Percentiles rank a stretch among this genome's conserved stretches.
Evolutionary conservation across 2,329 filamentous ascomycete species (phyloP).

Genomic region (Talaromyces sp.): DNA sequence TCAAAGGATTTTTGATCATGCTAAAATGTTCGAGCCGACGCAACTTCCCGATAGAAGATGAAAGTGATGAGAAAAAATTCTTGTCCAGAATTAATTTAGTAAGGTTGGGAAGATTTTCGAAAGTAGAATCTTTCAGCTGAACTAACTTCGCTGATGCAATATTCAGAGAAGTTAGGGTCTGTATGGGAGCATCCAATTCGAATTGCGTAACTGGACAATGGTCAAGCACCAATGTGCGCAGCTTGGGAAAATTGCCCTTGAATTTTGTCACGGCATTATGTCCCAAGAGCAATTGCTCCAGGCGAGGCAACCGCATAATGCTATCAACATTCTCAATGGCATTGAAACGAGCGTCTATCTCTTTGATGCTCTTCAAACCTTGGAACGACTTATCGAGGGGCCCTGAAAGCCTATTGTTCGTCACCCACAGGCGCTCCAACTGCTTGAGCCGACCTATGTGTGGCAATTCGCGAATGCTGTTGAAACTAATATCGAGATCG

Average conservation of each 20-base stretch:
- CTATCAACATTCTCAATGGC: constrained; percentile 82
- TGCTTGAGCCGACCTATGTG: constrained; percentile 74
- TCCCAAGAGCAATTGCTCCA: constrained; percentile 84
- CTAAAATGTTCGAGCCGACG: constrained; percentile 84
- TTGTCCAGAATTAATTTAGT: constrained; percentile 86
- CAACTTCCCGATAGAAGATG: constrained; percentile 77
- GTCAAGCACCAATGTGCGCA: constrained; percentile 82
- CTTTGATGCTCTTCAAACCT: constrained; percentile 71
- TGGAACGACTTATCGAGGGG: constrained; percentile 69
- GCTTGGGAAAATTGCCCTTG: constrained; percentile 77
- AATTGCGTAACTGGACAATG: constrained; percentile 95
- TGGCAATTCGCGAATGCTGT: constrained; percentile 74
- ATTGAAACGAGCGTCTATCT: constrained; percentile 94
- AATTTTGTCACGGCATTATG: constrained; percentile 93
- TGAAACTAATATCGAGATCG: constrained; percentile 96
- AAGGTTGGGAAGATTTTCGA: constrained; percentile 79
- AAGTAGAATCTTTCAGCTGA: constrained; percentile 79
- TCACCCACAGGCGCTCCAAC: constrained; percentile 87
- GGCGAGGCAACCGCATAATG: constrained; percentile 73
- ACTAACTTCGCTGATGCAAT: constrained; percentile 87
- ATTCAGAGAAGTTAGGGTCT: constrained; percentile 80
- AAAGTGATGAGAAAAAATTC: constrained; percentile 91
- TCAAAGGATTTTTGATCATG: constrained; percentile 86
- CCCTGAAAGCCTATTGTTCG: constrained; percentile 83
- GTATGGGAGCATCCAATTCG: constrained; percentile 70